These are phyloP conservation scores for Daldinia vernicosa DNA, from an alignment of 495 filamentous ascomycete genomes.

Conservation along the genomic window DNA sequence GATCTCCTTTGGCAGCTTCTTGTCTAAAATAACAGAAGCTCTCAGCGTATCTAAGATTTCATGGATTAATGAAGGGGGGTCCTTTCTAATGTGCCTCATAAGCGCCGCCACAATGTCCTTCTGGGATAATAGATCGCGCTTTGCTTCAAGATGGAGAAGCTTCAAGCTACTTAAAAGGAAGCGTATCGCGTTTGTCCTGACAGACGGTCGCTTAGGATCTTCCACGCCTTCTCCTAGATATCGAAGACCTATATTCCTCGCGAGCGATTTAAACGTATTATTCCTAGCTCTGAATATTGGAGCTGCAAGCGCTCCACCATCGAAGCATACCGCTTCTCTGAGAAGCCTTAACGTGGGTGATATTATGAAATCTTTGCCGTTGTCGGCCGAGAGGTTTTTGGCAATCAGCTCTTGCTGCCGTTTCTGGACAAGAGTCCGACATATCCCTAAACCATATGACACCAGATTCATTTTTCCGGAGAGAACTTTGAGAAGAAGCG, in stretches of 20 bases:
- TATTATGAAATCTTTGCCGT: constrained; percentile 83
- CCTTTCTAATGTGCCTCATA: constrained; percentile 74
- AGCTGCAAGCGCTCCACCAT: constrained; percentile 79
- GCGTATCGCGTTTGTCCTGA: constrained; percentile 77
- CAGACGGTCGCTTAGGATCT: constrained; percentile 68
- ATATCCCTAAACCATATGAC: constrained; percentile 73
- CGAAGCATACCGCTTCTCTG: constrained; percentile 78
- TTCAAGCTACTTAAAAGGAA: constrained; percentile 79
- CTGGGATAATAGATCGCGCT: constrained; percentile 78
- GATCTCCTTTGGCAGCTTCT: constrained; percentile 69
- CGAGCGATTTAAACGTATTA: constrained; percentile 77
- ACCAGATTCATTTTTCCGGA: constrained; percentile 75
- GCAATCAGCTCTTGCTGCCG: constrained; percentile 76
- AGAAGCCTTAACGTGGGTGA: constrained; percentile 83
- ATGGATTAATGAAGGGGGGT: constrained; percentile 72
- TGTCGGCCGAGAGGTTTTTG: constrained; percentile 74
- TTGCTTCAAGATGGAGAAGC: constrained; percentile 73
- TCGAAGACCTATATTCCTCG: constrained; percentile 64
- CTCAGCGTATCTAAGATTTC: constrained; percentile 74
- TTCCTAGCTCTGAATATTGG: constrained; percentile 73
- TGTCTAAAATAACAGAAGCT: constrained; percentile 72
- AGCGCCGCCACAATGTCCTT: constrained; percentile 73
- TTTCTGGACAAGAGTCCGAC: constrained; percentile 76
- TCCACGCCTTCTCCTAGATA: constrained; percentile 62
- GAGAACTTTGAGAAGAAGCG: constrained; percentile 76